Percentiles rank a stretch among this genome's conserved stretches.
Evolutionary conservation across 192 early-diverging fungal genomes (phyloP).

Genomic region (Dissophora ornata): DNA sequence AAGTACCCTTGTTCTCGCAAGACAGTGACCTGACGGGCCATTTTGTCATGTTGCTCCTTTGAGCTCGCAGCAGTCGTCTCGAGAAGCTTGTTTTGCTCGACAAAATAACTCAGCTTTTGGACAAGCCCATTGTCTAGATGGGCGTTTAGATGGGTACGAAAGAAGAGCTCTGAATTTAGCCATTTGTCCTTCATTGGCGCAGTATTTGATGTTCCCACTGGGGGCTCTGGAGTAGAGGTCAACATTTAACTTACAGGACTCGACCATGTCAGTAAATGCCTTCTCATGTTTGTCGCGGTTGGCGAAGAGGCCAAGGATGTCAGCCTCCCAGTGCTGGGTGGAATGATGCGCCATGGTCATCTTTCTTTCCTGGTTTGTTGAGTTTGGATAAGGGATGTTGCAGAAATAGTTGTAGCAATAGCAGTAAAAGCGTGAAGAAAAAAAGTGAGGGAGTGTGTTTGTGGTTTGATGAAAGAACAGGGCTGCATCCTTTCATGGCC

Average conservation of each 20-base stretch:
- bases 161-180: neutral
- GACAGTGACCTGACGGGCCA: slow-evolving; percentile 51
- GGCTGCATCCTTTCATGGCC: no score
- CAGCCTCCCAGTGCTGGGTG: slow-evolving; percentile 50
- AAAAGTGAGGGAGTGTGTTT: no score
- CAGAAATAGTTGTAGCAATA: no score
- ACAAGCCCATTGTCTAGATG: slow-evolving; percentile 58
- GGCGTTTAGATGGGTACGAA: no score
- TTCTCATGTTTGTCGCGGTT: slow-evolving; percentile 60
- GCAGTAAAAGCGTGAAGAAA: no score
- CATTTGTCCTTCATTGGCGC: no score
- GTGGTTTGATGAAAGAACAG: no score
- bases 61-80: slow-evolving; percentile 34
- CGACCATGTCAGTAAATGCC: slow-evolving; percentile 59
- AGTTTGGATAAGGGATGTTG: no score
- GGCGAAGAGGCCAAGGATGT: slow-evolving; percentile 55
- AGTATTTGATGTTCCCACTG: no score
- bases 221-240: no score
- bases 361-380: slow-evolving; percentile 4
- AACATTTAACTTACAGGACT: slow-evolving; percentile 55
- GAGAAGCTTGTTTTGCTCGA: slow-evolving; percentile 56
- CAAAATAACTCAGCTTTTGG: slow-evolving; percentile 53
- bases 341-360: slow-evolving; percentile 34
- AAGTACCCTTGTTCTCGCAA: slow-evolving; percentile 60
- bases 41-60: slow-evolving; percentile 49